A percentile compares a stretch with the other conserved stretches of the same genome.
These are phyloP conservation scores for Solanum pinnatisectum DNA, from an alignment of 257 asterid genomes.

Conservation along the genomic window DNA sequence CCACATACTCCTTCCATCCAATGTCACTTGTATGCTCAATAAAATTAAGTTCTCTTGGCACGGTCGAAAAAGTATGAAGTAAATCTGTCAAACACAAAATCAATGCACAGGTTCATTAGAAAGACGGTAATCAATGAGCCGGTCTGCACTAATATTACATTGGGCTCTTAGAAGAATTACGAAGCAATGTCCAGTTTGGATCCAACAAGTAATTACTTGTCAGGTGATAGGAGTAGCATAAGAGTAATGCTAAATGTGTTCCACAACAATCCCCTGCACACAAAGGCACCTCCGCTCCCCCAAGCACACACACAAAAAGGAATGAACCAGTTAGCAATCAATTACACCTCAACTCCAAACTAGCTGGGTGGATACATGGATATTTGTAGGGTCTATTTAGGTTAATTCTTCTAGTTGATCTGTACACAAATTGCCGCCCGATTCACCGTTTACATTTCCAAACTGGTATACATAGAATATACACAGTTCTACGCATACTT, in stretches of 20 bases:
- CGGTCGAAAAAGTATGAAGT: slow-evolving; percentile 49
- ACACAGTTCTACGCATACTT: neutral
- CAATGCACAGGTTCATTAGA: neutral
- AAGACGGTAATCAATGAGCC: neutral
- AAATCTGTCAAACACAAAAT: slow-evolving; percentile 29
- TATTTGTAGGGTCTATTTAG: neutral
- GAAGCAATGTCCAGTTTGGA: neutral
- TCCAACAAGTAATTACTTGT: neutral
- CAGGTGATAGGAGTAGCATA: neutral
- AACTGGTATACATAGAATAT: neutral
- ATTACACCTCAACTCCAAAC: neutral
- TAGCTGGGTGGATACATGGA: neutral
- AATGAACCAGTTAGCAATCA: neutral
- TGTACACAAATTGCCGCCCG: neutral
- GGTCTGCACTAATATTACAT: neutral
- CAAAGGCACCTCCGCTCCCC: neutral
- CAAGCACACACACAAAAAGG: too few relatives aligned
- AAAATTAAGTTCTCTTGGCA: slow-evolving; percentile 66
- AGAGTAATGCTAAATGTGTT: neutral
- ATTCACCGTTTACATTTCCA: neutral
- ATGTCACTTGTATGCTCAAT: slow-evolving; percentile 70
- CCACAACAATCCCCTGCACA: neutral
- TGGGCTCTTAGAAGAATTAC: neutral
- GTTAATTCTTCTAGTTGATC: neutral
- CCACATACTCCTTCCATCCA: slow-evolving; percentile 71